Evolutionary conservation across 2,329 filamentous ascomycete species (phyloP), one percentile per base, ranked within the genome.

Genomic region (Sporothrix schenckii): DNA sequence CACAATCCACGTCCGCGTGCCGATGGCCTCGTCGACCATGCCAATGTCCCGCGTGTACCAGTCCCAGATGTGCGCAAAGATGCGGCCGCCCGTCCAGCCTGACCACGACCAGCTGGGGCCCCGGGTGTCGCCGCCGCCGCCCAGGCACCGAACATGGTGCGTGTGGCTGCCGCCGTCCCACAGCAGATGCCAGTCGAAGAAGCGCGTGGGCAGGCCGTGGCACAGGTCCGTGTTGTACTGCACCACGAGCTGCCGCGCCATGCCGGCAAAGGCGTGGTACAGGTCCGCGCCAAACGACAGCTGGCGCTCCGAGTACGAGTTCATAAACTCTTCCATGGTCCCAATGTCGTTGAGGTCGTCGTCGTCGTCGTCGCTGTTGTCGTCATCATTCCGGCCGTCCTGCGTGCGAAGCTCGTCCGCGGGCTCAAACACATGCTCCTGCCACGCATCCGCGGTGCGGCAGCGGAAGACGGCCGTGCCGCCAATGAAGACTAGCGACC

Each of bases 181-280:
- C 50, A 53, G 50, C 50, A 53, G 50, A 7, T 53, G 50, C 50
- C 50, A 53, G 50, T 53, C 50, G 11, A 53, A 53, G n/a, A 53
- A 53, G 50, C 50, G 50, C 19, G 50, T 53, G 50, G 50, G 50
- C 50, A 53, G 19, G 1, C 50, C 50, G n/a, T 53, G 50, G 50
- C 50, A 53, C 6, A 53, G 19, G n/a, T 53, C 50, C 3, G 50
- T 53, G 50, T 24, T 21, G 19, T 24, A 53, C n/a, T 24, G 50
- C n/a, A 21, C 19, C 50, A 21, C 4, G 50, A 53, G 19, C 3
- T 53, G 50, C n/a, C 50, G 50, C 16, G 50, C 50, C 50, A 53
- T 24, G 1, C 50, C 50, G 50, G 50, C 50, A 53, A 53, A 53
- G 3, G 50, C 50, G 13, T 24, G 21, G 50, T 53, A 53, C 50